Evolutionary conservation across 768 basidiomycete species (phyloP).

Genomic region (Lactifluus hygrophoroides): DNA sequence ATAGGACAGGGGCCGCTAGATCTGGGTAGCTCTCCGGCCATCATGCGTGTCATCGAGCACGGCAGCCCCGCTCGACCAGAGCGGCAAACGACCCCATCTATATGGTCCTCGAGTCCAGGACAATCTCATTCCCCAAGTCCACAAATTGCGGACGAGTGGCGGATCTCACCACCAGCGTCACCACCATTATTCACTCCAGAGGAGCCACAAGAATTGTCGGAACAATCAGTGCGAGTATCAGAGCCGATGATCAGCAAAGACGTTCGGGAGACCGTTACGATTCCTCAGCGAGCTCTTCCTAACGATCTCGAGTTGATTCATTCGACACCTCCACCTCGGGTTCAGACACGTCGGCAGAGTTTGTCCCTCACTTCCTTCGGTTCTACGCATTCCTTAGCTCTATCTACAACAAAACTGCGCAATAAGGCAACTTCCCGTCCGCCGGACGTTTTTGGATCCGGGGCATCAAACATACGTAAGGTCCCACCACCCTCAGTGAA

Average conservation of each 20-base stretch:
- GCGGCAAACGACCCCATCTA: conserved; percentile 12
- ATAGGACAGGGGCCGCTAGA: conserved; percentile 8
- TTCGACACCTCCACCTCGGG: not conserved
- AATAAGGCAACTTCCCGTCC: conserved; percentile 7
- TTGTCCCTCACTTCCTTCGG: not conserved
- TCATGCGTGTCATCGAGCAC: not conserved
- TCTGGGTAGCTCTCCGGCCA: conserved; percentile 1
- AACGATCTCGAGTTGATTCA: not conserved
- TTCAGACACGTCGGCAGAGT: not conserved
- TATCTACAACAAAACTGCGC: not conserved
- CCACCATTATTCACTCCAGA: conserved; percentile 3
- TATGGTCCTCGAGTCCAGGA: conserved; percentile 3
- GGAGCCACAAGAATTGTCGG: not conserved
- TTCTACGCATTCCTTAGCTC: not conserved
- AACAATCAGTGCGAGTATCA: not conserved
- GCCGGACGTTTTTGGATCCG: not conserved
- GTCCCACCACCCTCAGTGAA: conserved; percentile 1
- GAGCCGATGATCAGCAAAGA: not conserved
- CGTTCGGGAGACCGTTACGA: not conserved
- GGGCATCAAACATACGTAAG: not conserved
- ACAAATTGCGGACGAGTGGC: not conserved
- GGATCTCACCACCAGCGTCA: not conserved
- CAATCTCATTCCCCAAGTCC: not conserved
- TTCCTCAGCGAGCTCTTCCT: not conserved
- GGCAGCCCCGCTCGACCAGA: not conserved